Conservation (phyloP, 2,329 filamentous ascomycete species). For the Cladorrhinum sp. region DNA sequence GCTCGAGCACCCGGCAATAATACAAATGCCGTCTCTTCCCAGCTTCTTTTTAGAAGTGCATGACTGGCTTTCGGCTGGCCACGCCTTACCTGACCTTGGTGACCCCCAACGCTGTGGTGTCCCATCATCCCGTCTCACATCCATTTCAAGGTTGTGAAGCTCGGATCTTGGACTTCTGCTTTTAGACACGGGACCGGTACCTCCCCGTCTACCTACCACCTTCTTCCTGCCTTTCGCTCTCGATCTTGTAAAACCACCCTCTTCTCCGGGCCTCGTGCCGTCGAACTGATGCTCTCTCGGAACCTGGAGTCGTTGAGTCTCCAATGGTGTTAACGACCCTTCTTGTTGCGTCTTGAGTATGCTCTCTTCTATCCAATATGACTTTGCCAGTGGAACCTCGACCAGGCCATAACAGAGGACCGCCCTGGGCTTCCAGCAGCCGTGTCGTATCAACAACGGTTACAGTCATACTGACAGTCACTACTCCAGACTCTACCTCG, state of each 20-base stretch:
- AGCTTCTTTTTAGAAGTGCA: neutral
- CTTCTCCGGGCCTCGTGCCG: conserved; percentile 13
- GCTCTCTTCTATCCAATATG: conserved; percentile 15
- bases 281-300: conserved; percentile 19
- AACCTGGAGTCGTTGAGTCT: conserved; percentile 19
- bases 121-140: neutral
- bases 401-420: conserved; percentile 4
- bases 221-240: conserved; percentile 16
- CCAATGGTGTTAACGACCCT: conserved; percentile 8
- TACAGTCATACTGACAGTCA: conserved; percentile 22
- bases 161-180: conserved; percentile 9
- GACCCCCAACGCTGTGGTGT: conserved; percentile 15
- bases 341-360: neutral
- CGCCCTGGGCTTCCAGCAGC: conserved; percentile 2
- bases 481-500: conserved; percentile 13
- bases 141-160: conserved; percentile 2
- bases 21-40: conserved; percentile 25
- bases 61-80: conserved; percentile 18
- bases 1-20: conserved; percentile 24
- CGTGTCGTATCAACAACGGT: neutral
- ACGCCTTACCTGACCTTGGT: conserved; percentile 18
- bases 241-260: neutral
- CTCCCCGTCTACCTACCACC: conserved; percentile 13
- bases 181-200: conserved; percentile 19
- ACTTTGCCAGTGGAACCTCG: conserved; percentile 19